Evolutionary conservation across 1,284 basidiomycete species (phyloP).

Genomic region (Porogramme epimiltina): DNA sequence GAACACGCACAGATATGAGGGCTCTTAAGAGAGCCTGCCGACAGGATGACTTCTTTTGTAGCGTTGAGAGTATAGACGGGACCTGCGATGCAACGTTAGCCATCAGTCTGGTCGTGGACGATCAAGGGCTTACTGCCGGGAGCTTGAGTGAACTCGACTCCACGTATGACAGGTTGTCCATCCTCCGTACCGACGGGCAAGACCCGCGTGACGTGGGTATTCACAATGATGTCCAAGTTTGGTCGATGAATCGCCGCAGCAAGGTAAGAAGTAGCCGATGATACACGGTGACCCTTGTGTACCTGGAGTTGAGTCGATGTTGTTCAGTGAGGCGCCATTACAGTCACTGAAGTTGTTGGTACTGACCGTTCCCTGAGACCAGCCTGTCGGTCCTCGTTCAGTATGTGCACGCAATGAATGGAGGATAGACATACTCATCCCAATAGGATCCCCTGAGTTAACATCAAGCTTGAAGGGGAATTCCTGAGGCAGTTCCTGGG

Average conservation of each 20-base stretch:
- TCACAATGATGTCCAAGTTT: slow-evolving; percentile 43
- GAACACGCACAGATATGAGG: slow-evolving; percentile 38
- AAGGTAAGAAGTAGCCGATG: slow-evolving; percentile 31
- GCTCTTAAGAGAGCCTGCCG: slow-evolving; percentile 38
- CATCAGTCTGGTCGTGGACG: not conserved
- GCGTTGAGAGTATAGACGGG: slow-evolving; percentile 18
- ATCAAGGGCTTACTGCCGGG: slow-evolving; percentile 14
- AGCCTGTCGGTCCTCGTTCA: slow-evolving; percentile 26
- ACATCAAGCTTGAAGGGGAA: slow-evolving; percentile 42
- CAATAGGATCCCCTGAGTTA: slow-evolving; percentile 36
- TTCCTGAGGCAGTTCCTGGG: slow-evolving; percentile 28
- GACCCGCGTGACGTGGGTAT: slow-evolving; percentile 40
- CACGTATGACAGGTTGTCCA: slow-evolving; percentile 27
- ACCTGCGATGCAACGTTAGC: not conserved
- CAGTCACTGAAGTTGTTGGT: too few relatives aligned
- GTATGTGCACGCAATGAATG: not conserved
- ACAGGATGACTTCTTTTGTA: slow-evolving; percentile 26
- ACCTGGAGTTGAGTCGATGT: not conserved
- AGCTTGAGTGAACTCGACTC: slow-evolving; percentile 33
- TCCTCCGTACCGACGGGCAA: slow-evolving; percentile 25
- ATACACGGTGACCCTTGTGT: slow-evolving; percentile 30
- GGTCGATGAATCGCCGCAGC: slow-evolving; percentile 30
- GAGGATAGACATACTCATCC: slow-evolving; percentile 30
- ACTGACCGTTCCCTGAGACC: slow-evolving; percentile 20
- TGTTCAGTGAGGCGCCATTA: too few relatives aligned